Percentiles rank a stretch among this genome's conserved stretches.
These are phyloP conservation scores for Aspergillus sergii DNA, from an alignment of 2,329 filamentous ascomycete genomes.

Conservation along the genomic window DNA sequence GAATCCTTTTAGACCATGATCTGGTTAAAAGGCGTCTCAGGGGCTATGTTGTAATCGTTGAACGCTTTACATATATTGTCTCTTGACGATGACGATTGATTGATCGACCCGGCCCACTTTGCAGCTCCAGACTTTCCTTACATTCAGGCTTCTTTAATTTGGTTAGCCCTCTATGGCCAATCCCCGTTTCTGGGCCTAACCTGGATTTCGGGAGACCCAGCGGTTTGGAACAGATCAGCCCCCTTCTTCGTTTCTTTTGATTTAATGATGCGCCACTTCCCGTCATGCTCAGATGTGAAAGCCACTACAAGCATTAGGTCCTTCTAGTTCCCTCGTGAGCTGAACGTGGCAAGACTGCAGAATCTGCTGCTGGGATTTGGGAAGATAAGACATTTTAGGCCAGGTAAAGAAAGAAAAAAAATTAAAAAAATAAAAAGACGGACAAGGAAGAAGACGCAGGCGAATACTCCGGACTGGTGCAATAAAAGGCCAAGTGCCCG, in stretches of 20 bases:
- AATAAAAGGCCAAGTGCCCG: not conserved
- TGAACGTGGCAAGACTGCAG: conserved; percentile 34
- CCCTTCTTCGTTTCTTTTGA: conserved; percentile 10
- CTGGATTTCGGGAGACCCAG: conserved; percentile 28
- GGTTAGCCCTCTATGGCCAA: conserved; percentile 3
- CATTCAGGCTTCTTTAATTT: conserved; percentile 2
- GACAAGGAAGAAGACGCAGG: not conserved
- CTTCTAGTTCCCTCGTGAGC: conserved; percentile 27
- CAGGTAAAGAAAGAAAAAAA: not conserved
- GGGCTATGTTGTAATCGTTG: conserved; percentile 9
- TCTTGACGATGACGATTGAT: conserved; percentile 14
- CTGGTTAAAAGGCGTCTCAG: conserved; percentile 9
- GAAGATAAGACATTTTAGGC: conserved; percentile 4
- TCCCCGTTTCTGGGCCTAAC: conserved; percentile 14
- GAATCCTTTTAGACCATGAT: not conserved
- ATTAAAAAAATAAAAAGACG: not conserved
- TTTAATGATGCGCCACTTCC: conserved; percentile 22
- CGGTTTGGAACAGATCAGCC: conserved; percentile 25
- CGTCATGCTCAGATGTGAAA: conserved; percentile 16
- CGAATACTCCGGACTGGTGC: not conserved
- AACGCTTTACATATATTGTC: conserved; percentile 13
- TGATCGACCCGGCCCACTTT: conserved; percentile 17
- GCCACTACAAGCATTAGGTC: conserved; percentile 9
- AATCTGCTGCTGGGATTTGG: conserved; percentile 6
- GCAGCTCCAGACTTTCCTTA: conserved; percentile 3